phyloP scores from a whole-genome alignment of 1,284 basidiomycete genomes.

The Porodaedalea pini region DNA sequence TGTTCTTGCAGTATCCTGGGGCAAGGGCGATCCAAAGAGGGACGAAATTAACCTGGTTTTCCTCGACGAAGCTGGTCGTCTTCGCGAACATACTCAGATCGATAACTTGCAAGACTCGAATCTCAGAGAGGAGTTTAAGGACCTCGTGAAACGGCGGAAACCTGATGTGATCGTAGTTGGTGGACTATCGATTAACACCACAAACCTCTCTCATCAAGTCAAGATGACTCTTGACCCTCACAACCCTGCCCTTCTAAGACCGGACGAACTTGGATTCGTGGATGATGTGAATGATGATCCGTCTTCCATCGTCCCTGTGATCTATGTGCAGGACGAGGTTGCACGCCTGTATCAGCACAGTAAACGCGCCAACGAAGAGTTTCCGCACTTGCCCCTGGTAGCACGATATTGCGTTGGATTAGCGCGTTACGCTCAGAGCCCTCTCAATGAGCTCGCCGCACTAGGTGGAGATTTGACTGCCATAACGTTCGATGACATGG shows the following conservation, averaged over 20 bases:
- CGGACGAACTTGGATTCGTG: slow-evolving; percentile 29
- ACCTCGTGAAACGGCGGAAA: slow-evolving; percentile 75
- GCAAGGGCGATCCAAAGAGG: slow-evolving; percentile 88
- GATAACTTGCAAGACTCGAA: slow-evolving; percentile 81
- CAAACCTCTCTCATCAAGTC: slow-evolving; percentile 64
- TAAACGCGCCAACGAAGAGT: slow-evolving; percentile 82
- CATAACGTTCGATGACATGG: slow-evolving; percentile 78
- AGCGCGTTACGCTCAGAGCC: slow-evolving; percentile 91
- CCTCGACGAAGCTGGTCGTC: slow-evolving; percentile 83
- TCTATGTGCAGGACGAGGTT: slow-evolving; percentile 88
- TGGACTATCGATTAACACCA: slow-evolving; percentile 82
- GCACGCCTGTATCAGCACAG: slow-evolving; percentile 94
- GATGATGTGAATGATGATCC: slow-evolving; percentile 36
- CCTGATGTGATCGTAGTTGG: slow-evolving; percentile 91
- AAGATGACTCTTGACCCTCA: slow-evolving; percentile 46
- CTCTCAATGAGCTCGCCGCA: slow-evolving; percentile 90
- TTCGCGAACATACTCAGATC: slow-evolving; percentile 85
- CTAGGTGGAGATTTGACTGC: slow-evolving; percentile 79
- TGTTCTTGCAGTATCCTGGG: slow-evolving; percentile 92
- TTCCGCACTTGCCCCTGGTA: slow-evolving; percentile 73
- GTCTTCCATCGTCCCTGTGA: slow-evolving; percentile 63
- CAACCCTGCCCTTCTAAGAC: slow-evolving; percentile 9
- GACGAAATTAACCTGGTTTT: slow-evolving; percentile 87
- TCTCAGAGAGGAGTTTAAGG: slow-evolving; percentile 69
- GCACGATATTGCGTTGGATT: slow-evolving; percentile 95